These are phyloP conservation scores for Ascochyta rabiei DNA, from an alignment of 2,329 filamentous ascomycete genomes.

Conservation along the genomic window DNA sequence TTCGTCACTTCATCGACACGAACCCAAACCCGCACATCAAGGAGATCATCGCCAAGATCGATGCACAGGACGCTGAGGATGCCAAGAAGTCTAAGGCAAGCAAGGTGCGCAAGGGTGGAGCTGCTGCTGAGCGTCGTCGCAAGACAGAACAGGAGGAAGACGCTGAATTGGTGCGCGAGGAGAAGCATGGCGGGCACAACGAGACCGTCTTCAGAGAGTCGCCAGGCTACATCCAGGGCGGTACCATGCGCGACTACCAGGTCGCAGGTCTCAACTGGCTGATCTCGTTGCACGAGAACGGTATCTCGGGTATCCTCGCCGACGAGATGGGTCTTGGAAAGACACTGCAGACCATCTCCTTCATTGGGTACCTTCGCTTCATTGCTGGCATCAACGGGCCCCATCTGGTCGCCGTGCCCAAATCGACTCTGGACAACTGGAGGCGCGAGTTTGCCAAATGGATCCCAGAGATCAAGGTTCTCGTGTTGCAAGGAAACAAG, in stretches of 20 bases:
- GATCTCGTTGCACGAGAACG: conserved; percentile 96
- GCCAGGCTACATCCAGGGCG: conserved; percentile 81
- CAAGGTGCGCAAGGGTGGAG: conserved; percentile 81
- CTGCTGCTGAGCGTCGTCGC: conserved; percentile 75
- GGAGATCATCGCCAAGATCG: conserved; percentile 92
- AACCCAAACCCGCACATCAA: conserved; percentile 95
- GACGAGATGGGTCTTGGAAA: conserved; percentile 99
- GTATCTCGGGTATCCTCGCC: conserved; percentile 95
- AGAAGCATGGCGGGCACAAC: conserved; percentile 83
- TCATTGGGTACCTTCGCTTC: conserved; percentile 92
- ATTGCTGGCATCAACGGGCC: conserved; percentile 88
- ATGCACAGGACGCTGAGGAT: conserved; percentile 83
- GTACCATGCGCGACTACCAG: conserved; percentile 95
- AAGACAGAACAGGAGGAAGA: conserved; percentile 98
- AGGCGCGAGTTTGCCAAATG: conserved; percentile 90
- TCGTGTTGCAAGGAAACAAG: conserved; percentile 93
- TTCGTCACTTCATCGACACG: conserved; percentile 98
- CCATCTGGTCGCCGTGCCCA: conserved; percentile 89
- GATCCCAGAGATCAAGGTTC: conserved; percentile 93
- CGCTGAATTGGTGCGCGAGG: conserved; percentile 83
- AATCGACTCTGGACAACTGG: conserved; percentile 98
- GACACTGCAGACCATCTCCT: conserved; percentile 95
- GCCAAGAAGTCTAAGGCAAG: conserved; percentile 73
- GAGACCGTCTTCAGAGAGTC: conserved; percentile 89
- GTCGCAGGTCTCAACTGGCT: conserved; percentile 96